Evolutionary conservation across 2,329 filamentous ascomycete genomes (phyloP), one percentile per base, ranked within the genome.

Genomic region (Fusarium anguioides): DNA sequence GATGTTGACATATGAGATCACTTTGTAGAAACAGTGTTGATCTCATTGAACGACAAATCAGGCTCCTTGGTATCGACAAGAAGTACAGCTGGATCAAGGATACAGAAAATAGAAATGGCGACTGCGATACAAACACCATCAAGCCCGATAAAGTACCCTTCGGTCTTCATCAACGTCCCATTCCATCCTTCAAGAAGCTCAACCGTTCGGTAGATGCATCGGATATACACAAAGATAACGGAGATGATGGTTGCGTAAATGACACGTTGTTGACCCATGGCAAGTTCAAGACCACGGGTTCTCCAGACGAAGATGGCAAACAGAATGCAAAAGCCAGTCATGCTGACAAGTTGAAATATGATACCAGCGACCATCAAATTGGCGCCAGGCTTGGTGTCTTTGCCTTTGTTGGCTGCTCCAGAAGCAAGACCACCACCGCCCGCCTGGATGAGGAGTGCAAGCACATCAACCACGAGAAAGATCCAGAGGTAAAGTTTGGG

Each of bases 341-440:
- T 84, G n/a, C 80, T 81, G 55, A 75, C 76, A 12, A 85, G 75
- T 54, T 85, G 83, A 73, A 85, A 83, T 31, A 82, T 75, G 57
- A 85, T 83, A 55, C 83, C 83, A 2, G 77, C 79, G 11, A 84
- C 80, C 82, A 85, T 84, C 36, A 81, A 77, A 62, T 82, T 75
- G 26, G 83, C 82, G 9, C 83, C 83, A 2, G 77, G 72, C 10
- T 75, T 70, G 20, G 80, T 81, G 68, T 81, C 70, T 24, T 78
- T 77, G 27, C 70, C 69, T 70, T 64, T 11, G 75, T 71, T 58
- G 69, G 77, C 18, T 46, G 68, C 27, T 3, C 44, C 47, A 4
- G 81, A 81, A 17, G 82, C 83, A 66, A 83, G 75, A 18, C 78
- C 83, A 36, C 82, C 83, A 36, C 83, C 83, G 21, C 80, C 74